phyloP scores from a whole-genome alignment of 2,329 filamentous ascomycete genomes.

The Fusarium vanettenii region DNA sequence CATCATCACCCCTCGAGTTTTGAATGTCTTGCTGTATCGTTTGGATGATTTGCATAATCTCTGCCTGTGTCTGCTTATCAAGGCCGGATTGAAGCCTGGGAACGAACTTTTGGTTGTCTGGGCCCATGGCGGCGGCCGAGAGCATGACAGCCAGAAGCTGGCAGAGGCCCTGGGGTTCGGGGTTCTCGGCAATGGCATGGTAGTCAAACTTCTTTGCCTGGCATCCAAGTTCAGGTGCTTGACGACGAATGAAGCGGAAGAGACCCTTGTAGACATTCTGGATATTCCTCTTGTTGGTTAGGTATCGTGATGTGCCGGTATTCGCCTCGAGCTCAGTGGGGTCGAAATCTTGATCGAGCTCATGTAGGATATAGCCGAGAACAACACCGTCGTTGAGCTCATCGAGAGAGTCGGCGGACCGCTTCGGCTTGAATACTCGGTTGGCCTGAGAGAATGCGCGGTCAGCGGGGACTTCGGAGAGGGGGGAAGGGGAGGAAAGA shows the following conservation, averaged over 20 bases:
- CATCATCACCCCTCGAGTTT: constrained; percentile 51
- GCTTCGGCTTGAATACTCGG: constrained; percentile 57
- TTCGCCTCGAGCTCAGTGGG: constrained; percentile 63
- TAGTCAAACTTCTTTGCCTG: constrained; percentile 66
- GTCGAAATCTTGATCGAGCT: constrained; percentile 69
- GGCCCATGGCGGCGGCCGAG: constrained; percentile 69
- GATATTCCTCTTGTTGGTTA: constrained; percentile 63
- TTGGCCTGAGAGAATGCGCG: constrained; percentile 43
- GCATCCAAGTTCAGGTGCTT: constrained; percentile 63
- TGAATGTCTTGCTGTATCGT: constrained; percentile 53
- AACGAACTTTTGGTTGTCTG: constrained; percentile 67
- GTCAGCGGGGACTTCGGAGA: constrained; percentile 23
- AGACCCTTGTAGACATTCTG: constrained; percentile 67
- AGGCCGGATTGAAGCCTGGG: constrained; percentile 55
- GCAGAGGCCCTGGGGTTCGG: constrained; percentile 64
- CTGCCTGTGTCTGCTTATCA: constrained; percentile 56
- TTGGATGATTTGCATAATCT: constrained; percentile 60
- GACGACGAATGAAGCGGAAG: constrained; percentile 65
- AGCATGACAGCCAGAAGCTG: constrained; percentile 73
- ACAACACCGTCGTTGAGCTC: constrained; percentile 65
- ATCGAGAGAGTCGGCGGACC: constrained; percentile 61
- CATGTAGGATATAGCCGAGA: constrained; percentile 67
- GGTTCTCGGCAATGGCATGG: constrained; percentile 67
- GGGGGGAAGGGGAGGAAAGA: constrained; percentile 2
- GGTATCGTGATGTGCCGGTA: constrained; percentile 55